Evolutionary conservation across 2,329 filamentous ascomycete genomes (phyloP).

Genomic region (Penicillium vulpinum): DNA sequence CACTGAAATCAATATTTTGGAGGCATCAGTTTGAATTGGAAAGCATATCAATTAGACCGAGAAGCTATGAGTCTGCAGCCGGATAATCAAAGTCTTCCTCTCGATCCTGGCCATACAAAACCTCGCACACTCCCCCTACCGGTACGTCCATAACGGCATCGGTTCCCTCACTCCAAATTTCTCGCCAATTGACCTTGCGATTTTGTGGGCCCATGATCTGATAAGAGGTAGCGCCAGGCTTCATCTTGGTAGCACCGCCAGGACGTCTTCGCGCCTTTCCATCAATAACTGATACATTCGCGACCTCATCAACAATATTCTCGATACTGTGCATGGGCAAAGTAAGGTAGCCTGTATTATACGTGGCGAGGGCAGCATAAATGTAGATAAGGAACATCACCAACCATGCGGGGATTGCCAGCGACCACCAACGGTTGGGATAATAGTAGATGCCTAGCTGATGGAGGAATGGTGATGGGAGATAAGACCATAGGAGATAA

Average conservation of each 20-base stretch:
- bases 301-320: slow-evolving; percentile 88
- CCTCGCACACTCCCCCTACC: slow-evolving; percentile 89
- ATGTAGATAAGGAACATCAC: slow-evolving; percentile 89
- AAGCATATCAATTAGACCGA: background rate
- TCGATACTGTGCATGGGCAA: slow-evolving; percentile 76
- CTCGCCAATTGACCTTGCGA: slow-evolving; percentile 67
- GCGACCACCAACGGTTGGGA: slow-evolving; percentile 94
- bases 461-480: slow-evolving; percentile 88
- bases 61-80: slow-evolving; percentile 10
- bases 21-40: background rate
- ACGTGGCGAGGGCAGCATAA: slow-evolving; percentile 85
- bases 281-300: slow-evolving; percentile 81
- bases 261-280: slow-evolving; percentile 60
- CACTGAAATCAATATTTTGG: background rate
- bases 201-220: slow-evolving; percentile 46
- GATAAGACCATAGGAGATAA: slow-evolving; percentile 79
- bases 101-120: slow-evolving; percentile 73
- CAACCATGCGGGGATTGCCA: slow-evolving; percentile 86
- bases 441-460: slow-evolving; percentile 95
- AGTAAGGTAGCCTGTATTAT: slow-evolving; percentile 88
- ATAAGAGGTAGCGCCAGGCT: slow-evolving; percentile 42
- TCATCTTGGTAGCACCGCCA: slow-evolving; percentile 46
- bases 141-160: slow-evolving; percentile 98
- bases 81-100: slow-evolving; percentile 33
- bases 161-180: slow-evolving; percentile 86